These are phyloP conservation scores for Penicillium dipodomyicola DNA, from an alignment of 495 filamentous ascomycete species.

Conservation along the genomic window DNA sequence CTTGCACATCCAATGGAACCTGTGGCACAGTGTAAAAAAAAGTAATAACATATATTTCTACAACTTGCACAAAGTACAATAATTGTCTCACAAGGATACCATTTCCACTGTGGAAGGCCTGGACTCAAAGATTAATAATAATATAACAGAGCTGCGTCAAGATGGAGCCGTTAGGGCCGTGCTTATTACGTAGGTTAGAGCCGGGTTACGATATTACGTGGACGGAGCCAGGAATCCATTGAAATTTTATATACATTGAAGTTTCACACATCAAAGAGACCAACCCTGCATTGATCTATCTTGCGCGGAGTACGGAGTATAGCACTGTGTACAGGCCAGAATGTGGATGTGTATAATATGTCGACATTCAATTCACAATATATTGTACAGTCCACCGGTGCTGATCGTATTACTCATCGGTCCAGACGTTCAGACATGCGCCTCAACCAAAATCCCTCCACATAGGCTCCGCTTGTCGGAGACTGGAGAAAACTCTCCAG, in stretches of 20 bases:
- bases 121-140: slow-evolving; percentile 7
- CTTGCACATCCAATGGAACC: too few relatives aligned
- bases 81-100: background rate
- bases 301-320: too few relatives aligned
- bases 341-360: too few relatives aligned
- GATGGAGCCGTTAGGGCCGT: background rate
- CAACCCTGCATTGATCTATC: too few relatives aligned
- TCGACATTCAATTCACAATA: too few relatives aligned
- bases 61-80: too few relatives aligned
- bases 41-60: too few relatives aligned
- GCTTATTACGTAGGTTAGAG: background rate
- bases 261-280: too few relatives aligned
- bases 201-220: background rate
- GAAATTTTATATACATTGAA: too few relatives aligned
- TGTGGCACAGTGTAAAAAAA: too few relatives aligned
- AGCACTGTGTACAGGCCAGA: too few relatives aligned
- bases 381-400: too few relatives aligned
- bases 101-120: background rate
- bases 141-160: background rate
- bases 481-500: slow-evolving; percentile 7
- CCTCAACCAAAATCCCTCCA: background rate
- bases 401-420: background rate
- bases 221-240: background rate
- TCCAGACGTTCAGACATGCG: background rate
- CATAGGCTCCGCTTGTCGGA: slow-evolving; percentile 7